Evolutionary conservation across 345 rosid species (phyloP), one percentile per base, ranked within the genome.

Genomic region (Syzygium aqueum): DNA sequence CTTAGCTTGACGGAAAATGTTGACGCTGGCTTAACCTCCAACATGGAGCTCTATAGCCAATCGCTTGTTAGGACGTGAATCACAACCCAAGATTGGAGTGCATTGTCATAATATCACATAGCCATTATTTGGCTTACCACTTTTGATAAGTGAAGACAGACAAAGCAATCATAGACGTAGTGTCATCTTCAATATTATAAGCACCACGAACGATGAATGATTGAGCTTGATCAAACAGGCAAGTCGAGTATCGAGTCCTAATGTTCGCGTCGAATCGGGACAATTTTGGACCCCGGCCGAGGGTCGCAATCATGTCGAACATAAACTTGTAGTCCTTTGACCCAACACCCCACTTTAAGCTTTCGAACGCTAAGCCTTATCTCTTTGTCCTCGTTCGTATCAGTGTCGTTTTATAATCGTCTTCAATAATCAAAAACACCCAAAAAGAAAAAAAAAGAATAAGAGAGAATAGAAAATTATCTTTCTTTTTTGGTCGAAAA

Each of bases 361-460:
- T 28, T 63, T 28, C 77, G 21, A 1, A 28, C 22, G 10, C 22
- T 14, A 28, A 25, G 28, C 65, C 65, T 59, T 59, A 59, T 27
- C 65, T 59, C 65, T 59, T 59, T 3, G 30, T 15, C 30, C 3
- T 59, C 7, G 15, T 59, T 11, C 1, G 14, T 11, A 25, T 25
- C 15, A 6, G 28, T 14, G 2, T 57, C 65, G 12, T 25, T 57
- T 25, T 5, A 15, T 27, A 7, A 14, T 21, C 10, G 17, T n/a
- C 37, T 6, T 63, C 14, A 11, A 14, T n/a, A 63, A 63, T 17
- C 9, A 63, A 6, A 7, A 6, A 16, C 23, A 17, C 23, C 22
- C 37, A 0, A n/a, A 63, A 28, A 28, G 0, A 12, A 1, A 15
- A 1, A 15, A 6, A 6, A 5, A 10, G 1, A 13, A 43, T 43